Percentiles rank a stretch among this genome's conserved stretches.
Evolutionary conservation across 306 rosid species (phyloP).

Genomic region (Trifolium repens): DNA sequence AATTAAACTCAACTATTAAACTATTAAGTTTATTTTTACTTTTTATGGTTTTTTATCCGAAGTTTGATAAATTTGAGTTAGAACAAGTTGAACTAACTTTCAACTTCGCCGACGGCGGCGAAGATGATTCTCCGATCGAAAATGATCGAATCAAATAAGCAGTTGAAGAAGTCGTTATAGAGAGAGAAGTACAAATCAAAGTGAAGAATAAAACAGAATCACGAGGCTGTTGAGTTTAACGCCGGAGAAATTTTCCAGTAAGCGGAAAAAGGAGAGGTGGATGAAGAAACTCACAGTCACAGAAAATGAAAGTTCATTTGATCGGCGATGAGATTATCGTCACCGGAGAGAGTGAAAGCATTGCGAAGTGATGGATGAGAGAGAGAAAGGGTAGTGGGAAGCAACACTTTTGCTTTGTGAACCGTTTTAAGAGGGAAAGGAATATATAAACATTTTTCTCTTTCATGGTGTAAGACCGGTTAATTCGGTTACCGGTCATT

Average conservation of each 20-base stretch:
- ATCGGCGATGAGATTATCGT: conserved; percentile 46
- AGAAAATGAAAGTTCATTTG: conserved; percentile 19
- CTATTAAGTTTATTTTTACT: not conserved
- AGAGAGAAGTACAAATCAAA: conserved; percentile 11
- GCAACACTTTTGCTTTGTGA: conserved; percentile 54
- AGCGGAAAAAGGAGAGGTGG: conserved; percentile 3
- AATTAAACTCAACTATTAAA: not conserved
- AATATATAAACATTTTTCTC: conserved; percentile 68
- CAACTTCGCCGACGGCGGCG: conserved; percentile 40
- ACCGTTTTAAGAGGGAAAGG: conserved; percentile 60
- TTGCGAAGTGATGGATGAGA: conserved; percentile 49
- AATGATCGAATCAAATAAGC: conserved; percentile 7
- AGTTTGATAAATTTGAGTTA: not conserved
- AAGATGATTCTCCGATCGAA: conserved; percentile 42
- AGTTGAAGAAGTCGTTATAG: conserved; percentile 35
- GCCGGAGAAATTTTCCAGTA: conserved; percentile 43
- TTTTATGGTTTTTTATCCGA: no score
- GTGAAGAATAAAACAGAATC: conserved; percentile 12
- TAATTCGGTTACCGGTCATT: conserved; percentile 61
- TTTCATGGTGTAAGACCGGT: conserved; percentile 43
- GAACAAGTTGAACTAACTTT: conserved; percentile 32
- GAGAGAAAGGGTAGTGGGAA: conserved; percentile 58
- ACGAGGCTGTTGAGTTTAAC: conserved; percentile 7
- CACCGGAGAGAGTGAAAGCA: conserved; percentile 43
- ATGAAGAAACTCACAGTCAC: conserved; percentile 29